These are phyloP conservation scores for Corymbia calophylla DNA, from an alignment of 441 rosid genomes.

Conservation along the genomic window DNA sequence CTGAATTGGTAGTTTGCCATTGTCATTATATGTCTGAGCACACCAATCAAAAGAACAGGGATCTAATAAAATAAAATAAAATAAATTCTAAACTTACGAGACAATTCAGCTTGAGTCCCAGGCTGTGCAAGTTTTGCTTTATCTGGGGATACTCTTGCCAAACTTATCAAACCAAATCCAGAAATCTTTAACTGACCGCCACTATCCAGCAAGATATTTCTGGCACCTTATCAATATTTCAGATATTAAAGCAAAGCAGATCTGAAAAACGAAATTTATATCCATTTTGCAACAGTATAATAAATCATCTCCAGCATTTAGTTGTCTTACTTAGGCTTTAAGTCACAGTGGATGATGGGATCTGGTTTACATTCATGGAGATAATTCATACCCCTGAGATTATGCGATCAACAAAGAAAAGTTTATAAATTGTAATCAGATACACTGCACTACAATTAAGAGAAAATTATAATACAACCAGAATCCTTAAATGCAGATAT, in stretches of 20 bases:
- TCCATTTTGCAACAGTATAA: slow-evolving; percentile 5
- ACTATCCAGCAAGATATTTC: slow-evolving; percentile 96
- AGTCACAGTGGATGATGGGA: slow-evolving; percentile 84
- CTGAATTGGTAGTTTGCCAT: neutral
- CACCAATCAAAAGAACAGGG: neutral
- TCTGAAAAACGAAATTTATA: slow-evolving; percentile 9
- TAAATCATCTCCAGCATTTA: slow-evolving; percentile 37
- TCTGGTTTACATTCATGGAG: slow-evolving; percentile 97
- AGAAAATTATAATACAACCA: neutral
- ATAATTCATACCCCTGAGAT: slow-evolving; percentile 91
- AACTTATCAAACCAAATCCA: slow-evolving; percentile 78
- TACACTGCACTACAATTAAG: neutral
- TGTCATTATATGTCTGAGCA: neutral
- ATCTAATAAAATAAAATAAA: neutral
- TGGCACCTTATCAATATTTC: slow-evolving; percentile 96
- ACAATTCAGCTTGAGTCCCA: slow-evolving; percentile 32
- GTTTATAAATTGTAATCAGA: neutral
- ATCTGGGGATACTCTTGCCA: slow-evolving; percentile 51
- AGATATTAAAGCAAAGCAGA: slow-evolving; percentile 51
- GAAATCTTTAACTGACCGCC: slow-evolving; percentile 82
- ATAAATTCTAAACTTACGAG: slow-evolving; percentile 38
- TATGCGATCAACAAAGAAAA: slow-evolving; percentile 14
- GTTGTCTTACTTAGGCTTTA: slow-evolving; percentile 92
- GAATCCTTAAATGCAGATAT: neutral
- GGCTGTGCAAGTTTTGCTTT: slow-evolving; percentile 54